These are phyloP conservation scores for Leccinum rimulosum DNA, from an alignment of 768 basidiomycete genomes.

Conservation along the genomic window DNA sequence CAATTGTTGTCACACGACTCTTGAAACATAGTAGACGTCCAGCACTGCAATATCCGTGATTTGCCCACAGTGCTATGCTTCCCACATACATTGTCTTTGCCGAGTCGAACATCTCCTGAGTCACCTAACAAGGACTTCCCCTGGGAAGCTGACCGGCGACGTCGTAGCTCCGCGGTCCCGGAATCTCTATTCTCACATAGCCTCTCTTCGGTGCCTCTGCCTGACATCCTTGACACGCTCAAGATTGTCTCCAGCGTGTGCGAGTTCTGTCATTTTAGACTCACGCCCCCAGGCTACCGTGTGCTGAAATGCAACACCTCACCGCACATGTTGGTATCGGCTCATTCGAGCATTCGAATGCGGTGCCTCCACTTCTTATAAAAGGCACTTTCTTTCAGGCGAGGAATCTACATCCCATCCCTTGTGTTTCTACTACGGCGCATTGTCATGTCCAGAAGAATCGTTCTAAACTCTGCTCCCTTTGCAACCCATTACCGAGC, in stretches of 20 bases:
- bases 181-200: not conserved
- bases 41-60: not conserved
- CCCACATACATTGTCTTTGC: not conserved
- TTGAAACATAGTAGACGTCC: too few relatives aligned
- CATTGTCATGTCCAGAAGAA: conserved; percentile 35
- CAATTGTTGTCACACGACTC: not conserved
- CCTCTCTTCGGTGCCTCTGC: not conserved
- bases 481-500: conserved; percentile 44
- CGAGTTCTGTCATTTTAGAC: not conserved
- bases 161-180: not conserved
- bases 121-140: not conserved
- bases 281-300: not conserved
- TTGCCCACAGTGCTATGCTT: not conserved
- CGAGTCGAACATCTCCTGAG: not conserved
- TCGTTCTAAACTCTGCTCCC: conserved; percentile 38
- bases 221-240: not conserved
- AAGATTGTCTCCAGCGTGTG: not conserved
- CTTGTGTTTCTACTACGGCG: not conserved
- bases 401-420: not conserved
- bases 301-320: too few relatives aligned
- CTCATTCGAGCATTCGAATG: not conserved
- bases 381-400: conserved; percentile 5
- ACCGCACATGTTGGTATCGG: not conserved
- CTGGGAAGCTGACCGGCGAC: not conserved
- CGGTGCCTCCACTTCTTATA: conserved; percentile 14